phyloP scores from a whole-genome alignment of 305 asterid species.

The Plantago coronopus region DNA sequence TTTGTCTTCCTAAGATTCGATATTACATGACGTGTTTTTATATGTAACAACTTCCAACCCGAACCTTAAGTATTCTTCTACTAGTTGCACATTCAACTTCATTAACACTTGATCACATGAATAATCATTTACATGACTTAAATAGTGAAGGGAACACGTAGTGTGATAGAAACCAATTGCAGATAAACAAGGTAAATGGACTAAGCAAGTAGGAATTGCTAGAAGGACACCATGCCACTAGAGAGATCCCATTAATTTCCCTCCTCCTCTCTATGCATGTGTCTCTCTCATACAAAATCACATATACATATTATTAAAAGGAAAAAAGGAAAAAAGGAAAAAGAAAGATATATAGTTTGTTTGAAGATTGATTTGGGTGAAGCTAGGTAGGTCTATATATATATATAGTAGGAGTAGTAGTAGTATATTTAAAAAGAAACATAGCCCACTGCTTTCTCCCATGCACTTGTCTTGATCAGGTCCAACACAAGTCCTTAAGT shows the following conservation, averaged over 20 bases:
- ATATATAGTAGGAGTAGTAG: too few relatives aligned
- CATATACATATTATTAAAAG: not conserved
- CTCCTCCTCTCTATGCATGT: not conserved
- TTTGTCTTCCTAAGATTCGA: too few relatives aligned
- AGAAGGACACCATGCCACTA: not conserved
- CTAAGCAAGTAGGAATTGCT: not conserved
- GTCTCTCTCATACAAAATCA: not conserved
- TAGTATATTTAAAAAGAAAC: conserved; percentile 43
- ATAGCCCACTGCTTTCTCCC: conserved; percentile 60
- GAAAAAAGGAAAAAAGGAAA: not conserved
- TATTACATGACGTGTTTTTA: too few relatives aligned
- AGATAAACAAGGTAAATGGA: not conserved
- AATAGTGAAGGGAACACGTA: not conserved
- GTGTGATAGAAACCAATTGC: not conserved
- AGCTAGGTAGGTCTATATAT: too few relatives aligned
- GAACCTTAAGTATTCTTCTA: too few relatives aligned
- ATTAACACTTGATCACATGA: too few relatives aligned
- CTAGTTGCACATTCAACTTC: too few relatives aligned
- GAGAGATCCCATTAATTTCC: not conserved
- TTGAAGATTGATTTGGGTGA: conserved; percentile 3
- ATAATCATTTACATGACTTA: too few relatives aligned
- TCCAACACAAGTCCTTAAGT: conserved; percentile 49
- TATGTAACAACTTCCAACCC: too few relatives aligned
- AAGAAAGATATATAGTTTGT: not conserved
- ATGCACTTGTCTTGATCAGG: conserved; percentile 78